A percentile compares a stretch with the other conserved stretches of the same genome.
These are phyloP conservation scores for Cladophialophora exuberans DNA, from an alignment of 2,329 filamentous ascomycete species.

Conservation along the genomic window DNA sequence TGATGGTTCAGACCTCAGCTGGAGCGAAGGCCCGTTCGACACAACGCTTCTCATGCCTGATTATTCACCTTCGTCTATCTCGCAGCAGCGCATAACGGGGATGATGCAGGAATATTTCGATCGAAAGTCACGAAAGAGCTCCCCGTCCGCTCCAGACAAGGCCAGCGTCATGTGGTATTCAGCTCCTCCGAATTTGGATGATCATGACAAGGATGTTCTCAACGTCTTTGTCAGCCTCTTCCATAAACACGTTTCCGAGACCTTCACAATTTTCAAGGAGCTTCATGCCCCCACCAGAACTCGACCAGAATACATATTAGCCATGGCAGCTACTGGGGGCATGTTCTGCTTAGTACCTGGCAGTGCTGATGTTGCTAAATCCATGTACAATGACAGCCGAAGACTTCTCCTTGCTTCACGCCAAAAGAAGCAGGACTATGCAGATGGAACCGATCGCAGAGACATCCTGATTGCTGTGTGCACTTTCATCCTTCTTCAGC, in stretches of 20 bases:
- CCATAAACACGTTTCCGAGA: conserved; percentile 13
- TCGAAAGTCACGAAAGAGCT: conserved; percentile 16
- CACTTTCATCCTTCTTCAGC: conserved; percentile 20
- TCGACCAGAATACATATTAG: conserved; percentile 12
- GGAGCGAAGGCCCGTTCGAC: conserved; percentile 13
- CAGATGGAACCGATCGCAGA: neutral
- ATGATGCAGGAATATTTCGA: conserved; percentile 26
- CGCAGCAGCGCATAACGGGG: conserved; percentile 15
- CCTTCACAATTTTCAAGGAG: conserved; percentile 16
- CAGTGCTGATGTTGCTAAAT: conserved; percentile 19
- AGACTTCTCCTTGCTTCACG: conserved; percentile 11
- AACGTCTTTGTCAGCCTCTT: conserved; percentile 12
- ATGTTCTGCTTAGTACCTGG: conserved; percentile 19
- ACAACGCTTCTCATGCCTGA: conserved; percentile 10
- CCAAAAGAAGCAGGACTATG: neutral
- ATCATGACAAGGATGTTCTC: conserved; percentile 18
- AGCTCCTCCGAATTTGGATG: conserved; percentile 16
- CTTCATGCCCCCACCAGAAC: neutral
- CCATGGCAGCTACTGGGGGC: conserved; percentile 21
- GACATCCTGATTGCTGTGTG: conserved; percentile 14
- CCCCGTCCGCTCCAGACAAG: conserved; percentile 17
- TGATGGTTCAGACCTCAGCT: conserved; percentile 15
- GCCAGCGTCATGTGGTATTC: conserved; percentile 20
- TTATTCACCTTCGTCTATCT: conserved; percentile 12
- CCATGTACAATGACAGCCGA: conserved; percentile 24